These are phyloP conservation scores for Penicillium crustosum DNA, from an alignment of 2,329 filamentous ascomycete genomes.

Conservation along the genomic window DNA sequence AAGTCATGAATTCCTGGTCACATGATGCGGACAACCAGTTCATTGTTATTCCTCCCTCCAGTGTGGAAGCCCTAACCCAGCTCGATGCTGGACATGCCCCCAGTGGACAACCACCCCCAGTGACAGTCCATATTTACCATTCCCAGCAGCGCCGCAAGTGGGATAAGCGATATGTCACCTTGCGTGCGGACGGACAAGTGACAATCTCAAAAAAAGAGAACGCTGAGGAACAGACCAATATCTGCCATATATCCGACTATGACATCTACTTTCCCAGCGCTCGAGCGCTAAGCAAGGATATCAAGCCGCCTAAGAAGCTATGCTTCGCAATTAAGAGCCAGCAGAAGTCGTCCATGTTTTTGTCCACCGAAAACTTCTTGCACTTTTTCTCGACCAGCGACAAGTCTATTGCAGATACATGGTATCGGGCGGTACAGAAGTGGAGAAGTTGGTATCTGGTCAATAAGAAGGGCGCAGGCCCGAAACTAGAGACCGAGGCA, in stretches of 20 bases:
- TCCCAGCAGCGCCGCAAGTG: conserved; percentile 81
- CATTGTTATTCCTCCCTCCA: conserved; percentile 63
- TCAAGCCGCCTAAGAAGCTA: conserved; percentile 80
- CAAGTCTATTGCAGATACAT: conserved; percentile 62
- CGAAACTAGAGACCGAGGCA: conserved; percentile 34
- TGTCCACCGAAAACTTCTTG: conserved; percentile 79
- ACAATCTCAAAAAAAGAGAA: conserved; percentile 68
- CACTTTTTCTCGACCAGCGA: conserved; percentile 90
- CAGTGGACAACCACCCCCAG: conserved; percentile 62
- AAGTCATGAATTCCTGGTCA: conserved; percentile 93
- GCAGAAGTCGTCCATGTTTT: conserved; percentile 80
- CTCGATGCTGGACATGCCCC: conserved; percentile 67
- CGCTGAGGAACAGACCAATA: conserved; percentile 66
- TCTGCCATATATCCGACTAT: conserved; percentile 88
- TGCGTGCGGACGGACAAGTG: conserved; percentile 72
- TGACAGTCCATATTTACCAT: conserved; percentile 72
- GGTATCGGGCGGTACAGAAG: conserved; percentile 68
- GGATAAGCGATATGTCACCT: conserved; percentile 78
- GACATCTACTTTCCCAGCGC: conserved; percentile 81
- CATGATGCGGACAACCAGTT: conserved; percentile 74
- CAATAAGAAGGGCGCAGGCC: conserved; percentile 63
- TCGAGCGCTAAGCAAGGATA: conserved; percentile 64
- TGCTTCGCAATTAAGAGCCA: conserved; percentile 92
- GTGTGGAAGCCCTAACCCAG: conserved; percentile 41
- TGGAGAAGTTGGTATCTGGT: conserved; percentile 95